Conservation (phyloP, 192 early-diverging fungal species). For the Coemansia sp. region DNA sequence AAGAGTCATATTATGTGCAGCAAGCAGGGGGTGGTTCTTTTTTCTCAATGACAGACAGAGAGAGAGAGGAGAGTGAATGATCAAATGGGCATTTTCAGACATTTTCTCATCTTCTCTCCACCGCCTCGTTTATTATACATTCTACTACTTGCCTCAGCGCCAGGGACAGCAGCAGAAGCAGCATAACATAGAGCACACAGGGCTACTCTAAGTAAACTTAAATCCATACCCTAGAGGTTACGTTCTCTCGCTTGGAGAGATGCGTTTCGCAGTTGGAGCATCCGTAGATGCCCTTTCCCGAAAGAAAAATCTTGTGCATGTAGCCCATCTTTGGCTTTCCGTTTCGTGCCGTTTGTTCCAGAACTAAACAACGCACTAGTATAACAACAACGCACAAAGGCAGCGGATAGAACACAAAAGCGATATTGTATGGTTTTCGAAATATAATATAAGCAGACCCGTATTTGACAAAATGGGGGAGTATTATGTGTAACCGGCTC, state of each 20-base stretch:
- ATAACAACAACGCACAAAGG: neutral
- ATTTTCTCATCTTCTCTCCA: neutral
- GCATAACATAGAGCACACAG: neutral
- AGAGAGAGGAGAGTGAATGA: too few species aligned
- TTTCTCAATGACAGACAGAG: neutral
- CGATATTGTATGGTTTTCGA: neutral
- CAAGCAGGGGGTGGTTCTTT: neutral
- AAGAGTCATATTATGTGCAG: neutral
- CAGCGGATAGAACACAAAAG: neutral
- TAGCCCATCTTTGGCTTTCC: conserved; percentile 38
- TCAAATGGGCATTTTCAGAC: too few species aligned
- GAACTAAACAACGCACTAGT: neutral
- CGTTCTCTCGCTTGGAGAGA: conserved; percentile 31
- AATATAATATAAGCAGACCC: neutral
- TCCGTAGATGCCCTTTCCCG: conserved; percentile 38
- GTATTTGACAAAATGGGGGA: neutral
- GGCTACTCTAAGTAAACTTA: neutral
- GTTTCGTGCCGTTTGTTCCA: neutral
- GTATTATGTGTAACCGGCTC: neutral
- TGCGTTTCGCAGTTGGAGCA: conserved; percentile 52
- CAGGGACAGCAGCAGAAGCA: neutral
- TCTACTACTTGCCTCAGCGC: neutral
- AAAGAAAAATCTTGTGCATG: conserved; percentile 50
- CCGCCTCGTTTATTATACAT: neutral
- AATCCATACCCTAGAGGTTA: conserved; percentile 43